phyloP scores from a whole-genome alignment of 2,329 filamentous ascomycete genomes.

The Sphaerulina musiva region DNA sequence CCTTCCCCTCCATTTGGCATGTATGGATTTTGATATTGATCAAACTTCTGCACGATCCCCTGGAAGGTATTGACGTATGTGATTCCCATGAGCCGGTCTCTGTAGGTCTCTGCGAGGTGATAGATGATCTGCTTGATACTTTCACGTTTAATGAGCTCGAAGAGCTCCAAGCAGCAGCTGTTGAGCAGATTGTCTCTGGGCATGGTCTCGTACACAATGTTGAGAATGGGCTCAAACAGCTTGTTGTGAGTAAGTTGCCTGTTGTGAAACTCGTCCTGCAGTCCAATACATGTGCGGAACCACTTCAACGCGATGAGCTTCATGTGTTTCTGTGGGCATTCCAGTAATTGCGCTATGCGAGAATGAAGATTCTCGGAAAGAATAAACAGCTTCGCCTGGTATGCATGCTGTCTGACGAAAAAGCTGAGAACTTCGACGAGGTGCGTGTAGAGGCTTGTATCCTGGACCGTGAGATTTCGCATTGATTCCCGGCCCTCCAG shows the following conservation, averaged over 20 bases:
- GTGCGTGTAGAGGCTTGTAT: conserved; percentile 85
- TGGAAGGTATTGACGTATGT: conserved; percentile 82
- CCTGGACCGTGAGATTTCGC: conserved; percentile 63
- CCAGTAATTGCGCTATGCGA: conserved; percentile 74
- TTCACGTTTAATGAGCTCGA: conserved; percentile 77
- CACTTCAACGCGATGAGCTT: conserved; percentile 89
- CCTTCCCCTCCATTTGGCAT: conserved; percentile 44
- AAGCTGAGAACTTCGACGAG: conserved; percentile 90
- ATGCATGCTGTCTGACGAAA: conserved; percentile 82
- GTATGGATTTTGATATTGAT: conserved; percentile 58
- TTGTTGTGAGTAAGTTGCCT: conserved; percentile 75
- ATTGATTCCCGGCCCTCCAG: conserved; percentile 56
- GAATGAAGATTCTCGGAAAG: conserved; percentile 69
- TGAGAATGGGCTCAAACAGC: conserved; percentile 75
- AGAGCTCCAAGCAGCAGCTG: conserved; percentile 88
- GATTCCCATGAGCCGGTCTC: conserved; percentile 67
- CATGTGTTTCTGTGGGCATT: conserved; percentile 81
- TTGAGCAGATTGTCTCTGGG: conserved; percentile 88
- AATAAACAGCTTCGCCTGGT: conserved; percentile 82
- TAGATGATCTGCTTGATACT: conserved; percentile 73
- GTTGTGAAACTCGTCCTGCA: conserved; percentile 88
- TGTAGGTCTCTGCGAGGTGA: conserved; percentile 77
- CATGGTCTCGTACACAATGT: conserved; percentile 77
- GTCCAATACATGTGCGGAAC: conserved; percentile 75
- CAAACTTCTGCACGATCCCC: conserved; percentile 67